Evolutionary conservation across 805 yeast species (phyloP).

Genomic region (Candida ortonii): DNA sequence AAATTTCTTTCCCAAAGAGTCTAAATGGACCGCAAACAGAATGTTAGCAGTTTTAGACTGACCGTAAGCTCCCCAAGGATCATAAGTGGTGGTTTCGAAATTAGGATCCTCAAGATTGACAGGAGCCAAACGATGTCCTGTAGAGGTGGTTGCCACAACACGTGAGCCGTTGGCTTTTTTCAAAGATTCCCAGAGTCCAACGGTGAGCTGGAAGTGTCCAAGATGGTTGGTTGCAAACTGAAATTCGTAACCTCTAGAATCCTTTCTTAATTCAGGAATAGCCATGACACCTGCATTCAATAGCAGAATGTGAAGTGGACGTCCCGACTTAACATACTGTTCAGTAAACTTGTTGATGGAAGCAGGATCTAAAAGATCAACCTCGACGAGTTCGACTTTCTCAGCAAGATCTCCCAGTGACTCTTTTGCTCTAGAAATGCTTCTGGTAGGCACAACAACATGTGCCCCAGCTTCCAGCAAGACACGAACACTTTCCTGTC

Average conservation of each 20-base stretch:
- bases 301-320: constrained; percentile 8
- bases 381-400: constrained; percentile 5
- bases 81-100: constrained; percentile 1
- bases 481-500: constrained; percentile 6
- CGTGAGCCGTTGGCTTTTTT: constrained; percentile 7
- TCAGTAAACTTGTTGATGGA: constrained; percentile 3
- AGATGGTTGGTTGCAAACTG: constrained; percentile 7
- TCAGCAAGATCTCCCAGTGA: constrained; percentile 5
- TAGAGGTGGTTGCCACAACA: constrained; percentile 4
- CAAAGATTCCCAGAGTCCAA: constrained; percentile 4
- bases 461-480: constrained; percentile 5
- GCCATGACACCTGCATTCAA: constrained; percentile 11
- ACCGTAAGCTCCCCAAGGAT: constrained; percentile 6
- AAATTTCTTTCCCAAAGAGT: constrained; percentile 4
- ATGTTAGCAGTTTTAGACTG: constrained; percentile 7
- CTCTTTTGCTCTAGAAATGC: neutral
- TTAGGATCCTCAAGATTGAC: constrained; percentile 4
- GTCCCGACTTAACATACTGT: constrained; percentile 5
- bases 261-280: constrained; percentile 1
- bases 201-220: constrained; percentile 5
- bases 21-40: constrained; percentile 6
- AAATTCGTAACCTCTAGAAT: constrained; percentile 4
- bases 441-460: constrained; percentile 7
- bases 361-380: constrained; percentile 5
- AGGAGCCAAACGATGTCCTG: constrained; percentile 3